Evolutionary conservation across 2,329 filamentous ascomycete species (phyloP).

Genomic region (Fusarium dimerum): DNA sequence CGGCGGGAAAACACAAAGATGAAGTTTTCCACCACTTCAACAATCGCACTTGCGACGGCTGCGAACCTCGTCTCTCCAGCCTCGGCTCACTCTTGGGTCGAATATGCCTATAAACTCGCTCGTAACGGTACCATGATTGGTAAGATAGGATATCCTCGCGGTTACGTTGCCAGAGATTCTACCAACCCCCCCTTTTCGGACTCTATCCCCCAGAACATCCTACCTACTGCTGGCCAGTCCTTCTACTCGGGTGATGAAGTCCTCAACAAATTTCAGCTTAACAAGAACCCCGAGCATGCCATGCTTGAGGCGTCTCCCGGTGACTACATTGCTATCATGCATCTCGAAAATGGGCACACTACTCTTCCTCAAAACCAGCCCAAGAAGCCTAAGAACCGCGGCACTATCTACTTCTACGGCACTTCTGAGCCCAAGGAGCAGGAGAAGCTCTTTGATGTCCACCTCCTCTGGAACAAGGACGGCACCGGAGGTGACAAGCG

Average conservation of each 20-base stretch:
- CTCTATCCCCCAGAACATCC: conserved; percentile 58
- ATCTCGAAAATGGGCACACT: conserved; percentile 77
- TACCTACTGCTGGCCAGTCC: conserved; percentile 64
- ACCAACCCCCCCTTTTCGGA: conserved; percentile 57
- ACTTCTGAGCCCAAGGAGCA: conserved; percentile 58
- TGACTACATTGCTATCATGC: conserved; percentile 66
- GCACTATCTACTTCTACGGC: conserved; percentile 75
- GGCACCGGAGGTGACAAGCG: conserved; percentile 79
- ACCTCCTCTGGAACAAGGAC: conserved; percentile 75
- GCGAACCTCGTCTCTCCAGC: conserved; percentile 36
- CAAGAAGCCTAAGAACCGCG: conserved; percentile 65
- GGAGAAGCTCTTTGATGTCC: conserved; percentile 62
- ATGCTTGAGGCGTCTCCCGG: conserved; percentile 62
- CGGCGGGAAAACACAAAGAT: conserved; percentile 15
- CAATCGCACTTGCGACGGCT: conserved; percentile 22
- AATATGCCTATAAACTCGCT: conserved; percentile 71
- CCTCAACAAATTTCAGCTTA: conserved; percentile 39
- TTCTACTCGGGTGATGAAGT: conserved; percentile 63
- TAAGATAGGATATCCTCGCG: conserved; percentile 72
- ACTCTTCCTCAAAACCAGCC: conserved; percentile 57
- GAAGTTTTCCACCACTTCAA: conserved; percentile 18
- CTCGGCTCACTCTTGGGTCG: conserved; percentile 78
- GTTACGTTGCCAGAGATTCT: conserved; percentile 59
- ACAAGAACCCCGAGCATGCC: conserved; percentile 53
- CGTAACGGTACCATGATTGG: conserved; percentile 74